Evolutionary conservation across 2,329 filamentous ascomycete species (phyloP).

Genomic region (Sarocladium strictum): DNA sequence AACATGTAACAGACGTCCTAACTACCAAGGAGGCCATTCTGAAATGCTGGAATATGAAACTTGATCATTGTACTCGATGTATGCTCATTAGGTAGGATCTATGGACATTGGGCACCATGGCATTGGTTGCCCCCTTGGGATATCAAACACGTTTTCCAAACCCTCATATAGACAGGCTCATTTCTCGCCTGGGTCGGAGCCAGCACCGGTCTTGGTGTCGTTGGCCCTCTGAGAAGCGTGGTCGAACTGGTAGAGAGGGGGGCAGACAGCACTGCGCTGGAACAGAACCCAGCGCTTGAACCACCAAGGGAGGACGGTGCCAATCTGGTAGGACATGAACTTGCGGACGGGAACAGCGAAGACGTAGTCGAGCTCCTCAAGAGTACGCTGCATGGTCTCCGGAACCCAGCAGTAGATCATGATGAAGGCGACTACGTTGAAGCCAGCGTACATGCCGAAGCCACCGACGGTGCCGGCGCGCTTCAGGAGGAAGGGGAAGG

Average conservation of each 20-base stretch:
- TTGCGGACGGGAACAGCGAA: constrained; percentile 39
- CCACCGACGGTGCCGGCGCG: constrained; percentile 28
- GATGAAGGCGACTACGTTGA: constrained; percentile 47
- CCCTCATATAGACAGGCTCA: neutral
- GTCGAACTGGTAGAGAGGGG: constrained; percentile 12
- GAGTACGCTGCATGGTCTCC: constrained; percentile 50
- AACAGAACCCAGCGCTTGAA: constrained; percentile 11
- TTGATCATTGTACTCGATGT: constrained; percentile 1
- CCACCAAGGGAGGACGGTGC: constrained; percentile 11
- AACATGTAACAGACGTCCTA: too few species aligned
- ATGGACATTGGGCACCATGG: neutral
- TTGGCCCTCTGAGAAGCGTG: neutral
- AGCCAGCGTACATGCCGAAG: constrained; percentile 47
- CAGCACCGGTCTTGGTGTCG: neutral
- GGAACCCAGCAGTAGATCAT: constrained; percentile 49
- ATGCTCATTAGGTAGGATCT: neutral
- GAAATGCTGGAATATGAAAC: neutral
- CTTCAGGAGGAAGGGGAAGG: constrained; percentile 43
- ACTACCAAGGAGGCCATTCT: too few species aligned
- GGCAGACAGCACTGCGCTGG: constrained; percentile 7
- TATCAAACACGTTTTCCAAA: neutral
- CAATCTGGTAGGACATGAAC: constrained; percentile 33
- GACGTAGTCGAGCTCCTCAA: constrained; percentile 46
- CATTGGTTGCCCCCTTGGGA: neutral
- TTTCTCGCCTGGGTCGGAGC: constrained; percentile 8